Evolutionary conservation across 441 rosid genomes (phyloP).

Genomic region (Manihot esculenta): DNA sequence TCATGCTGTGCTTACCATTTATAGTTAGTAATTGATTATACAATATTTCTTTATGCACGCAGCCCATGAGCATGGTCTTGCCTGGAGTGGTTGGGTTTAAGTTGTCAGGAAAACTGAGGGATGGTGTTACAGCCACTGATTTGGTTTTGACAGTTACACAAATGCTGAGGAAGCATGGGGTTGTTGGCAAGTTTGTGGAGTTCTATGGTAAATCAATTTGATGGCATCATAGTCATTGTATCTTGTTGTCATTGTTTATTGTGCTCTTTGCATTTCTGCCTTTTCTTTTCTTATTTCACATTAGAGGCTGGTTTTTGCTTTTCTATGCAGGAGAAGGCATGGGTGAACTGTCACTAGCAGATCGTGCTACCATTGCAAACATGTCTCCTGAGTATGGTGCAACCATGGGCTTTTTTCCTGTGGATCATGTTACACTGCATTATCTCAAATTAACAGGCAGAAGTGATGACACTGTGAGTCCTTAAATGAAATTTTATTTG

Average conservation of each 20-base stretch:
- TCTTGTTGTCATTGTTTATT: not conserved
- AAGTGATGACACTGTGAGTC: constrained; percentile 73
- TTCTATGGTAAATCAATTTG: constrained; percentile 62
- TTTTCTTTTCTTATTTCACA: constrained; percentile 13
- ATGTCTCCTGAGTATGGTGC: constrained; percentile 99
- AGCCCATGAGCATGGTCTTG: constrained; percentile 99
- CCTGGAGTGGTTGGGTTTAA: constrained; percentile 99
- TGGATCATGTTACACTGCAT: constrained; percentile 83
- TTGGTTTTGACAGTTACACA: constrained; percentile 96
- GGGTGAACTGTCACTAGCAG: constrained; percentile 86
- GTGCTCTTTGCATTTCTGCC: not conserved
- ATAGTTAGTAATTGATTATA: constrained; percentile 3
- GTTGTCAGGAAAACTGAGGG: constrained; percentile 70
- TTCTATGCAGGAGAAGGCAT: constrained; percentile 81
- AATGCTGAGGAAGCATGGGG: constrained; percentile 98
- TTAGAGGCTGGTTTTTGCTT: constrained; percentile 13
- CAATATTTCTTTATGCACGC: constrained; percentile 23
- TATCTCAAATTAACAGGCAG: constrained; percentile 85
- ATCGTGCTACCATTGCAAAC: constrained; percentile 93
- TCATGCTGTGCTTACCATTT: constrained; percentile 2
- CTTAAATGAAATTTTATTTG: not conserved
- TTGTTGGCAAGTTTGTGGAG: constrained; percentile 98
- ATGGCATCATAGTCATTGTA: not conserved
- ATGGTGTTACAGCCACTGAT: constrained; percentile 98
- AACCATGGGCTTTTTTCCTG: constrained; percentile 97